A percentile compares a stretch with the other conserved stretches of the same genome.
Conservation (phyloP, 2,329 filamentous ascomycete species). For the Beauveria australis region DNA sequence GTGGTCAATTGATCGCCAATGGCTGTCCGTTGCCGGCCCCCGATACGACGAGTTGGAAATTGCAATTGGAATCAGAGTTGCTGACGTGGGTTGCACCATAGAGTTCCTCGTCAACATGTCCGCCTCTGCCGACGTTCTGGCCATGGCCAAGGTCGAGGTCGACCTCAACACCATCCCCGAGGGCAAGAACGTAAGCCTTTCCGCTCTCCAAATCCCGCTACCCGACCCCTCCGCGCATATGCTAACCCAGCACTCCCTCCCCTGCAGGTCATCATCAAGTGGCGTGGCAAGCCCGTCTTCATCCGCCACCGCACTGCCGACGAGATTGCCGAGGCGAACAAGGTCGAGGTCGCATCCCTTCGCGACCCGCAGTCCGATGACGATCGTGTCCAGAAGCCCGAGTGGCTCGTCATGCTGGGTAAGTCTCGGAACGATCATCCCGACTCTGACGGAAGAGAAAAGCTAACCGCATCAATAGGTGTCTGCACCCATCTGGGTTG, state of each 20-base stretch:
- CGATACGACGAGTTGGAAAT: background rate
- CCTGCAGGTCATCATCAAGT: constrained; percentile 90
- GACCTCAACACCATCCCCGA: constrained; percentile 88
- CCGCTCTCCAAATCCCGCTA: background rate
- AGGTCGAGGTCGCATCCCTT: constrained; percentile 71
- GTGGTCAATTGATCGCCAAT: constrained; percentile 4
- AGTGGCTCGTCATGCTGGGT: constrained; percentile 99
- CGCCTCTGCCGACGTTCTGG: constrained; percentile 93
- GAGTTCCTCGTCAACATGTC: constrained; percentile 99
- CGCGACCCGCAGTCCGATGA: constrained; percentile 86
- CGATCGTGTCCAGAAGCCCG: constrained; percentile 94
- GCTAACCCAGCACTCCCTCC: background rate
- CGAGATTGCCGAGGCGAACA: constrained; percentile 94
- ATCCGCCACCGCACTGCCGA: constrained; percentile 91
- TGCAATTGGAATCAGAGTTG: constrained; percentile 10
- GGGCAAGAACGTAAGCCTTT: constrained; percentile 86
- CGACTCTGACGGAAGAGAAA: background rate
- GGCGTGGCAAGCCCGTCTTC: constrained; percentile 99
- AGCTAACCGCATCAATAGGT: constrained; percentile 43
- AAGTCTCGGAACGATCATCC: constrained; percentile 23
- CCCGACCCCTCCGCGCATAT: background rate
- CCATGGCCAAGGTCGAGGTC: constrained; percentile 99
- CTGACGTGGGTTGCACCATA: constrained; percentile 32
- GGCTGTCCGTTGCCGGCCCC: background rate
- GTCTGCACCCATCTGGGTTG: constrained; percentile 99